Base-by-base conservation (phyloP, 768 basidiomycete genomes). In the Psilocybe azurescens region DNA sequence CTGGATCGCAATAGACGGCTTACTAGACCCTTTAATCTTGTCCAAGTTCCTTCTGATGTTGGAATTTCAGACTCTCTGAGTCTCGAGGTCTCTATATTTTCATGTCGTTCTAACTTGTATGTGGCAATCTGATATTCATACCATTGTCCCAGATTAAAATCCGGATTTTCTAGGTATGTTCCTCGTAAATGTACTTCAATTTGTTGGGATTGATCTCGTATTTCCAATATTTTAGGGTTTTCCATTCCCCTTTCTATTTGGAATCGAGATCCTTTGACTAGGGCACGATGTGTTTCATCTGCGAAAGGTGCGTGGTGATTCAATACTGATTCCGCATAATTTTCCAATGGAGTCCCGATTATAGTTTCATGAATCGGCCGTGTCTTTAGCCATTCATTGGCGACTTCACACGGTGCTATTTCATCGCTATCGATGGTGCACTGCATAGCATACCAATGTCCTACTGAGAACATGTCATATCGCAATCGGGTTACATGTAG, bases 401-500 rank as follows among this genome's bases (percentile, higher is more conserved):
- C 49, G 4, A 38, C 18, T 3, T 24, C 11, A 4, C 14, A n/a
- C 18, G 53, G 53, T 2, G 24, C 20, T 3, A 8, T 2, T 3
- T 30, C 14, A 9, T 20, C 38, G 9, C 2, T 13, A 36, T 51
- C 3, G 5, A 39, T 9, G 1, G 58, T 33, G 38, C 56, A 58
- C 9, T 33, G 20, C 28, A 56, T 24, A 2, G 58, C 58, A 60
- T 59, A 63, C 62, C 62, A 63, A 3, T 46, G 28, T 8, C 53
- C 62, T 9, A 63, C 20, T 6, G 62, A 59, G 29, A 63, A 63
- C 32, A 54, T 28, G 8, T 59, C 54, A 18, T 56, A 38, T 20
- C 53, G 3, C 6, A 63, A 11, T n/a, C 32, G 39, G 1, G 32
- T 18, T 20, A 11, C 6, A 18, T 63, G 62, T 5, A 33, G 33